Evolutionary conservation across 805 yeast genomes (phyloP).

Genomic region (Candida germanica): DNA sequence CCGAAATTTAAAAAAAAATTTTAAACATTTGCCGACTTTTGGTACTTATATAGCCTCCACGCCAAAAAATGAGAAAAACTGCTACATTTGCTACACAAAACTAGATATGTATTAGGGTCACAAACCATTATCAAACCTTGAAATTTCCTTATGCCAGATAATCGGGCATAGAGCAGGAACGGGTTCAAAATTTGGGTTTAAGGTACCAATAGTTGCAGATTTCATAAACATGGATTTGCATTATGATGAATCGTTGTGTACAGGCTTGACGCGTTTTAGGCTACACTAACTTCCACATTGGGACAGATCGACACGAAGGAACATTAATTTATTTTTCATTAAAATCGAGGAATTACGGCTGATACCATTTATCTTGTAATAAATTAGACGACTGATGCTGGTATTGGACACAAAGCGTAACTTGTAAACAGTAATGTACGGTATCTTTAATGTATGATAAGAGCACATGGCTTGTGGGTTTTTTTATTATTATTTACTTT

Average conservation of each 20-base stretch:
- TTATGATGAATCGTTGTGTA: not conserved
- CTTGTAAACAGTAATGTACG: too few species aligned
- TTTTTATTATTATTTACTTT: too few species aligned
- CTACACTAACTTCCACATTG: conserved; percentile 1
- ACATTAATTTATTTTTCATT: too few species aligned
- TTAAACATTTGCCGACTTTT: conserved; percentile 1
- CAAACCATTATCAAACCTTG: conserved; percentile 9
- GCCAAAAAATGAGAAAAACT: too few species aligned
- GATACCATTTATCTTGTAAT: too few species aligned
- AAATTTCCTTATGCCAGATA: conserved; percentile 2
- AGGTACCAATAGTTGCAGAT: conserved; percentile 1
- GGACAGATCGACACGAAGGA: not conserved
- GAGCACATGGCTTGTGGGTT: too few species aligned
- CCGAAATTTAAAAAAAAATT: too few species aligned
- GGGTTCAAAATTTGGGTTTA: conserved; percentile 1
- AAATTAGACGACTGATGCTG: too few species aligned
- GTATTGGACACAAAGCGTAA: too few species aligned
- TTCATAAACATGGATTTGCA: not conserved
- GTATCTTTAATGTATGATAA: too few species aligned
- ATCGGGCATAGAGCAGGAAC: not conserved
- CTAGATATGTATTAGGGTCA: conserved; percentile 1
- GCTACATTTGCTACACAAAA: not conserved
- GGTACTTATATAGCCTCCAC: not conserved
- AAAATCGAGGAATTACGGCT: too few species aligned
- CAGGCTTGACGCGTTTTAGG: conserved; percentile 3